Evolutionary conservation across 106 monocot species (phyloP), one percentile per base, ranked within the genome.

Genomic region (Dendrobium officinale): DNA sequence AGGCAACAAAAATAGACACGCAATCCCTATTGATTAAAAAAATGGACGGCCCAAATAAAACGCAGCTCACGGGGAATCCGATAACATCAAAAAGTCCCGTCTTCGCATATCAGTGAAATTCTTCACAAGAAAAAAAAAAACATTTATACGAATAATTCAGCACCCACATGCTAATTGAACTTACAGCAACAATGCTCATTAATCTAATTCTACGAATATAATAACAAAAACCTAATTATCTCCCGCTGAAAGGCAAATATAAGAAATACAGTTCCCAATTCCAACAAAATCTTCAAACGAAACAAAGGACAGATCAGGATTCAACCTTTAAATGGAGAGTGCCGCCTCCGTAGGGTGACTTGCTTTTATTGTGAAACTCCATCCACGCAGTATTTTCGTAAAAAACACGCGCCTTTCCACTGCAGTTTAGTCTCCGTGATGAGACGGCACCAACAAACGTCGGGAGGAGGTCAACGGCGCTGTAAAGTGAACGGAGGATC

Each of bases 371-470:
- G 80, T 91, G 86, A 64, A 91, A 88, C 81, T 86, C 91, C 88
- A 91, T 84, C 91, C 91, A 91, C 10, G 91, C 88, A 1, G 51
- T 73, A 79, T 80, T 91, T 33, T 88, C 9, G 37, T 88, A 86
- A 56, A n/a, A 91, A 91, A 77, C 88, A 91, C 13, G 91, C 91
- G 15, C 91, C 91, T 58, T 88, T 91, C 91, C 91, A 91, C 42
- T 79, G 41, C 37, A 91, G 79, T 26, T 24, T 18, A 20, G 77
- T 18, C 7, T 88, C 72, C 49, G 81, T 6, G 81, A 81, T 43
- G 75, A 79, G 5, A 33, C 79, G 51, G 68, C 85, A 48, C 88
- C 88, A 43, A 86, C 75, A 79, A 77, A 86, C 42, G 86, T 56
- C 3, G 86, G 86, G n/a, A 86, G 86, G 56, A 86, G 79, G 75